A percentile compares a stretch with the other conserved stretches of the same genome.
Conservation (phyloP, 2,329 filamentous ascomycete genomes). For the Plectosphaerella plurivora region DNA sequence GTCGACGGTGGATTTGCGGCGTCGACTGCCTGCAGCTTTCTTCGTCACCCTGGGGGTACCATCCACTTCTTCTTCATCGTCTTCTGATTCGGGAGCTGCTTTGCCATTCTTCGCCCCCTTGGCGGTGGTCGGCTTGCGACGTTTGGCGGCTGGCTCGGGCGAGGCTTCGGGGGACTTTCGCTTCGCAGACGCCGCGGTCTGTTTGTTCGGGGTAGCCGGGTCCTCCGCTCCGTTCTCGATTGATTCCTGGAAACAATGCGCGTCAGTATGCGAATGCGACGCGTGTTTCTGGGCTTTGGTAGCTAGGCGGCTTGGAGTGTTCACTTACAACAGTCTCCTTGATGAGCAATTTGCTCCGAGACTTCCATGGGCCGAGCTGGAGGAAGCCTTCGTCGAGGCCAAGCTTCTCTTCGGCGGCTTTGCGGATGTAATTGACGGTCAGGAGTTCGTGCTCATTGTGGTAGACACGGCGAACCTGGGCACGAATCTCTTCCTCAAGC, state of each 20-base stretch:
- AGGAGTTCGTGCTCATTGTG: constrained; percentile 38
- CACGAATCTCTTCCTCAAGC: constrained; percentile 41
- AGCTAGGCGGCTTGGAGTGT: constrained; percentile 16
- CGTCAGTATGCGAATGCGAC: constrained; percentile 48
- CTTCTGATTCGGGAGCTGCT: constrained; percentile 12
- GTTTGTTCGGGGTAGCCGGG: constrained; percentile 8
- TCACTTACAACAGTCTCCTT: constrained; percentile 47
- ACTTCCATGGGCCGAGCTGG: constrained; percentile 47
- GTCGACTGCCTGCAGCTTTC: constrained; percentile 11
- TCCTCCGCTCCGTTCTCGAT: constrained; percentile 2
- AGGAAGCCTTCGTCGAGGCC: constrained; percentile 49
- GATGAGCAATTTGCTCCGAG: constrained; percentile 54
- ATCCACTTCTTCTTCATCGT: constrained; percentile 16
- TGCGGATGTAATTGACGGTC: constrained; percentile 54
- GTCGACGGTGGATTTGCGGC: no score
- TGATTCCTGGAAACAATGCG: constrained; percentile 28
- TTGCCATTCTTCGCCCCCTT: constrained; percentile 18
- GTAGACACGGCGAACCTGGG: constrained; percentile 43
- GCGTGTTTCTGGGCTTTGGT: constrained; percentile 58
- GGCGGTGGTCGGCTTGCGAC: constrained; percentile 28
- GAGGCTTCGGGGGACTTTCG: constrained; percentile 27
- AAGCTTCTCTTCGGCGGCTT: constrained; percentile 43
- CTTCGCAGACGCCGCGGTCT: constrained; percentile 23
- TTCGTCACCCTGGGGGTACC: constrained; percentile 14
- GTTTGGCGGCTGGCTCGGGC: constrained; percentile 26